Conservation (phyloP, 1,284 basidiomycete genomes). For the Cryptococcus neoformans region DNA sequence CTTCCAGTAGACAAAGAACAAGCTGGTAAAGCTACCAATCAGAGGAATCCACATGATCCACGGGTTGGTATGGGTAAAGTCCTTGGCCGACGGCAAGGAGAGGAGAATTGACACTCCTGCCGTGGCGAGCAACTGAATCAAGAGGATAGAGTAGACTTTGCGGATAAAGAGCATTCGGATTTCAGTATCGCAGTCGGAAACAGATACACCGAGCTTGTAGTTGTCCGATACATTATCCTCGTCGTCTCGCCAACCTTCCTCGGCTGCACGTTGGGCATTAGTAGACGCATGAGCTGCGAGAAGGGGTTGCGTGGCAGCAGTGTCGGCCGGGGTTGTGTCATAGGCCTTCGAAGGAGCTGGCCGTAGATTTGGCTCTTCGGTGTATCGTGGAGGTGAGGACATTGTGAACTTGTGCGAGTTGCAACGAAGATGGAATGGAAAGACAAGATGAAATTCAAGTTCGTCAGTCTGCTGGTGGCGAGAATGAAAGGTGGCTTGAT, state of each 20-base stretch:
- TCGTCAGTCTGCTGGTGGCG: too few species aligned
- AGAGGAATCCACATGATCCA: conserved; percentile 48
- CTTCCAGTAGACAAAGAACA: conserved; percentile 47
- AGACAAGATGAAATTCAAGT: too few species aligned
- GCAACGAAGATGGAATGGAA: too few species aligned
- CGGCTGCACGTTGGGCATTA: conserved; percentile 40
- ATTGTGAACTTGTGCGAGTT: background rate
- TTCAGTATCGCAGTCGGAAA: conserved; percentile 46
- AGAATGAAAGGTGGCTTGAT: too few species aligned
- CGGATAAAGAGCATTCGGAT: conserved; percentile 49
- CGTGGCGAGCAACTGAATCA: conserved; percentile 43
- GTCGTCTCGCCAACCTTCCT: conserved; percentile 40
- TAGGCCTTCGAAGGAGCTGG: conserved; percentile 5
- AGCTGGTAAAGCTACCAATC: conserved; percentile 42
- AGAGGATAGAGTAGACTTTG: conserved; percentile 48
- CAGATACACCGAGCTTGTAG: conserved; percentile 48
- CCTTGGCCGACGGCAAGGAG: conserved; percentile 27
- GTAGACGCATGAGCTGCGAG: conserved; percentile 22
- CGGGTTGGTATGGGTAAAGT: conserved; percentile 39
- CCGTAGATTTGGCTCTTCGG: conserved; percentile 8
- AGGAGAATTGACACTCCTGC: conserved; percentile 30
- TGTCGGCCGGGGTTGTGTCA: conserved; percentile 15
- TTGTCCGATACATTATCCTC: conserved; percentile 40
- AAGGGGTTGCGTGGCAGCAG: conserved; percentile 23
- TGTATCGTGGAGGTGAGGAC: conserved; percentile 15